Base-by-base conservation (phyloP, 148 eudicot genomes). In the Amaranthus cruentus region DNA sequence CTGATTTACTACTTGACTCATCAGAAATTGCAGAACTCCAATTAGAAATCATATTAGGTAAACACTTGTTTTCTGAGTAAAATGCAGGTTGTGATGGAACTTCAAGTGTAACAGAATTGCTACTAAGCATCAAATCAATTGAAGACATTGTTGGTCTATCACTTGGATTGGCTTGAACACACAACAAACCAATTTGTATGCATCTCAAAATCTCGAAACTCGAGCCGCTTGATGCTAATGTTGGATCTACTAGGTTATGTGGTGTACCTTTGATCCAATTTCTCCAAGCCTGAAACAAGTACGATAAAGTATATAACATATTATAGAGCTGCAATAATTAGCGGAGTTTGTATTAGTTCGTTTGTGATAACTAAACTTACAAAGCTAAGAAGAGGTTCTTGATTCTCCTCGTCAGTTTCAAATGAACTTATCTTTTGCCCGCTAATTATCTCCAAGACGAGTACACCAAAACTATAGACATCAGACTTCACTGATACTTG, bases 101-200 rank as follows among this genome's bases (percentile, higher is more conserved):
- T 9, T n/a, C 66, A 21, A 82, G 80, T 2, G 74, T 44, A 12
- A 82, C 1, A 59, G 85, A 66, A 51, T 14, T 6, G 72, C 85
- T 82, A 51, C 48, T 80, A 6, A 85, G 83, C 87, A 82, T 85
- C 7, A 73, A 70, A 48, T 58, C 75, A 56, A 81, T 66, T 0
- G 74, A 66, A 15, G 85, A 79, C 84, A 84, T 81, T 47, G 85
- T 77, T 9, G 87, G 87, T 44, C 85, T 76, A 2, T 79, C 62
- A 4, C 54, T 69, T 2, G 52, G 72, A 52, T 74, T 74, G 46
- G 79, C 75, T 70, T 84, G 85, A 55, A 77, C 85, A 54, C 87
- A 84, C 13, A 77, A 63, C 54, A 85, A 66, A 51, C 83, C 87
- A n/a, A 85, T 80, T 48, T 82, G 87, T n/a, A 85, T 79, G 75